Conservation (phyloP, 345 rosid species). For the Theobroma cacao region DNA sequence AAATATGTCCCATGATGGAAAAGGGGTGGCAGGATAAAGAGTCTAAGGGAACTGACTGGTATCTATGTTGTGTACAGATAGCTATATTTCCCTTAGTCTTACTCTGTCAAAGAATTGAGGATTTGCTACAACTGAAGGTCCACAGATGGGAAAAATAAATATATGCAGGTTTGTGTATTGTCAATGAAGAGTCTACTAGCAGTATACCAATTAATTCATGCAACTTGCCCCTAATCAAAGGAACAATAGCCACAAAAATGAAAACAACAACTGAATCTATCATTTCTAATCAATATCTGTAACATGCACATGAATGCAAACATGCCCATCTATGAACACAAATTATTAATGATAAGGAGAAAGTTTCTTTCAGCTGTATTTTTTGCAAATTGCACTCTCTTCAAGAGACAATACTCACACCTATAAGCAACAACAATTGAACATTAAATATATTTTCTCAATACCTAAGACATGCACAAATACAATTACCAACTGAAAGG, state of each 20-base stretch:
- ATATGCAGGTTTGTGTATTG: background rate
- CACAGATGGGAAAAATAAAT: background rate
- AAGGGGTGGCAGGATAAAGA: background rate
- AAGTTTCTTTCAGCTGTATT: background rate
- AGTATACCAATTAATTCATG: background rate
- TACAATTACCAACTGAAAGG: background rate
- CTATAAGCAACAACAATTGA: background rate
- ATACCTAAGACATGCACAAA: background rate
- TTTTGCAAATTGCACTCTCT: background rate
- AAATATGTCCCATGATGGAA: background rate
- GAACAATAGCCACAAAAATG: background rate
- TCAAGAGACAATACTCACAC: background rate
- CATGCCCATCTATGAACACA: background rate
- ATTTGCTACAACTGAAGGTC: background rate
- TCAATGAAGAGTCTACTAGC: background rate
- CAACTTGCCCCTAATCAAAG: background rate
- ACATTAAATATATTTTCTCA: background rate
- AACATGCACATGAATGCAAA: background rate
- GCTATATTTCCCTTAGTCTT: background rate
- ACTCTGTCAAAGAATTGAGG: background rate
- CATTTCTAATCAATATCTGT: background rate
- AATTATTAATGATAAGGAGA: background rate
- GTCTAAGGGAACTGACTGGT: background rate
- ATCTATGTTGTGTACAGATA: background rate
- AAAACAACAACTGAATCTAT: background rate